Base-by-base conservation (phyloP, 2,329 filamentous ascomycete genomes). In the Monosporascus sp. region DNA sequence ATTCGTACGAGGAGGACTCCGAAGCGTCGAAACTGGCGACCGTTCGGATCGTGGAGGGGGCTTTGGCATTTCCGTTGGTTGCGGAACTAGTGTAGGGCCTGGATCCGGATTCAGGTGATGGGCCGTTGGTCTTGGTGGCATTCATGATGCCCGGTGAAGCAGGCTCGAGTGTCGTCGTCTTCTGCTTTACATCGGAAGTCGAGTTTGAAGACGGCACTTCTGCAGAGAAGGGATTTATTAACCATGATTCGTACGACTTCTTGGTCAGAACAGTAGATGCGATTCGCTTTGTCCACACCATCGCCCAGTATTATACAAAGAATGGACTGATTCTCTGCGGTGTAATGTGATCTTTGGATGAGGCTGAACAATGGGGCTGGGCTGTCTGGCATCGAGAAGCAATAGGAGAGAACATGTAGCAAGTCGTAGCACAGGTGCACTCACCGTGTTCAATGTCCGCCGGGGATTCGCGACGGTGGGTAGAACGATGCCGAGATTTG, bases 21-120 rank as follows among this genome's bases (percentile, higher is more conserved):
- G 72, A 72, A 43, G 70, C 74, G 64, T 83, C 80, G 64, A 78
- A 76, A 69, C 78, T 82, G 39, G 75, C 72, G 38, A 84, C 81
- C 51, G 79, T 76, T 56, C 81, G 79, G 56, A 84, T 84, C 31
- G 80, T 82, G 60, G 73, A 72, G 51, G 69, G 64, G 57, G 68
- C 71, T 50, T 69, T 66, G 53, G 61, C 62, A 44, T 68, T 64
- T 48, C 59, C 59, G 55, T 60, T 59, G 37, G 57, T 49, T 44
- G 53, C 50, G 52, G 53, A 54, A 48, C 54, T 58, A 22, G 60
- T 52, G 50, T 55, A 60, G 41, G 58, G 55, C 51, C 54, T 64
- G 55, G 60, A 63, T 58, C 51, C 61, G 20, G 55, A 47, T 45
- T 60, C 54, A 47, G 58, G 56, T n/a, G 58, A 55, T 51, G 60